Percentiles rank a stretch among this genome's conserved stretches.
Conservation (phyloP, 2,329 filamentous ascomycete genomes). For the Coniochaeta prunicola region DNA sequence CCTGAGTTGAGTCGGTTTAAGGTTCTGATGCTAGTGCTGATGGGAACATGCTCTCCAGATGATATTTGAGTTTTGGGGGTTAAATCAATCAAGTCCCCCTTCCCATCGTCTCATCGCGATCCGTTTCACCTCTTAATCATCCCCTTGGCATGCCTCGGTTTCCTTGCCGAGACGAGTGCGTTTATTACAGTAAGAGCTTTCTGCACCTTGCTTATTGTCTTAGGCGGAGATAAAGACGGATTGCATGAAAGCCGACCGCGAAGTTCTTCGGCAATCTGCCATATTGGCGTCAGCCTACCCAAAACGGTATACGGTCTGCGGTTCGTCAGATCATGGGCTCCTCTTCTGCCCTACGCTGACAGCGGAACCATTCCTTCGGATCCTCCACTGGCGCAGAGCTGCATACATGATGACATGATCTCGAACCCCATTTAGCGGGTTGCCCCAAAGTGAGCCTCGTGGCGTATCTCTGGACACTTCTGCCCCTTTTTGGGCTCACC, state of each 20-base stretch:
- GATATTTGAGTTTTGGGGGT: neutral
- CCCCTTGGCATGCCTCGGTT: neutral
- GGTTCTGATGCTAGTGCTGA: constrained; percentile 1
- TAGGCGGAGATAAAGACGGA: no score
- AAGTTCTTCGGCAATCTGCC: no score
- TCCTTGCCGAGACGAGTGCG: no score
- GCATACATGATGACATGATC: neutral
- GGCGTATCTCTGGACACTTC: neutral
- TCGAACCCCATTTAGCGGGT: no score
- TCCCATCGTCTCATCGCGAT: neutral
- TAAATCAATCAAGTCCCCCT: neutral
- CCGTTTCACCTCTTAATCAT: neutral
- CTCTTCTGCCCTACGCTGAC: neutral
- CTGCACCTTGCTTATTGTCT: no score
- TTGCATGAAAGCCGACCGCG: no score
- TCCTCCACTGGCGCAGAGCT: neutral
- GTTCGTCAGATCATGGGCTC: neutral
- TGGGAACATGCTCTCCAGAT: neutral
- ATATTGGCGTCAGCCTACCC: no score
- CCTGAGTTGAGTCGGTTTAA: neutral
- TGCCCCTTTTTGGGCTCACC: neutral
- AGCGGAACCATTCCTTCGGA: neutral
- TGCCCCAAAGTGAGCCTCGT: no score
- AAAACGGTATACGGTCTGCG: neutral
- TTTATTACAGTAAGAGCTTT: no score